Conservation (phyloP, 2,329 filamentous ascomycete species). For the Pseudogymnoascus sp. region DNA sequence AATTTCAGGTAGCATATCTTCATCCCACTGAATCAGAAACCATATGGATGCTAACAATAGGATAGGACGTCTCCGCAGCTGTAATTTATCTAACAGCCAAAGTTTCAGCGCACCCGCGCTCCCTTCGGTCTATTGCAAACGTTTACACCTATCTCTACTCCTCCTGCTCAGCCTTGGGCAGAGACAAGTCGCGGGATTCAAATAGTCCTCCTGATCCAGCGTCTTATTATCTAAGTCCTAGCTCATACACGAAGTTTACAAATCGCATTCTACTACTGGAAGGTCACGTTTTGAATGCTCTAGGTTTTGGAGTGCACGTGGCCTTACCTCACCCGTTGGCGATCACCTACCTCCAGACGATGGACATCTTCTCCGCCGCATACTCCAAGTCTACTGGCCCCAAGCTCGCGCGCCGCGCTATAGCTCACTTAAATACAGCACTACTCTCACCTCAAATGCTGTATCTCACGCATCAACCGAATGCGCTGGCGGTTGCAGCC, state of each 20-base stretch:
- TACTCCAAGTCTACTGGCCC: constrained; percentile 30
- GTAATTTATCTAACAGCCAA: constrained; percentile 76
- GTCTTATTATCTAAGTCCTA: constrained; percentile 64
- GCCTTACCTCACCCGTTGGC: constrained; percentile 78
- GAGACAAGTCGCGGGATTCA: constrained; percentile 10
- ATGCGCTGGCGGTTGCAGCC: constrained; percentile 74
- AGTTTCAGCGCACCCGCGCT: constrained; percentile 66
- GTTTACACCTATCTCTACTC: constrained; percentile 76
- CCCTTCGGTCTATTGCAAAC: constrained; percentile 72
- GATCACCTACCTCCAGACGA: constrained; percentile 84
- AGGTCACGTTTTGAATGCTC: constrained; percentile 61
- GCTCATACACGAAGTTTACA: constrained; percentile 58
- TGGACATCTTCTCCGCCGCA: constrained; percentile 52
- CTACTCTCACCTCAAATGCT: constrained; percentile 80
- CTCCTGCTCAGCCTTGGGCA: constrained; percentile 36
- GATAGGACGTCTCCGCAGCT: constrained; percentile 71
- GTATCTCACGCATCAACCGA: constrained; percentile 86
- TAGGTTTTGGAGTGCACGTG: constrained; percentile 79
- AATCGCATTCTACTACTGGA: constrained; percentile 64
- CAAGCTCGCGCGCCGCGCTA: constrained; percentile 52
- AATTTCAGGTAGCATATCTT: constrained; percentile 33
- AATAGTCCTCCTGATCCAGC: constrained; percentile 33
- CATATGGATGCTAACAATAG: neutral
- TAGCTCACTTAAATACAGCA: constrained; percentile 78
- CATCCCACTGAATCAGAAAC: neutral